These are phyloP conservation scores for Lobosporangium transversale DNA, from an alignment of 192 early-diverging fungal species.

Conservation along the genomic window DNA sequence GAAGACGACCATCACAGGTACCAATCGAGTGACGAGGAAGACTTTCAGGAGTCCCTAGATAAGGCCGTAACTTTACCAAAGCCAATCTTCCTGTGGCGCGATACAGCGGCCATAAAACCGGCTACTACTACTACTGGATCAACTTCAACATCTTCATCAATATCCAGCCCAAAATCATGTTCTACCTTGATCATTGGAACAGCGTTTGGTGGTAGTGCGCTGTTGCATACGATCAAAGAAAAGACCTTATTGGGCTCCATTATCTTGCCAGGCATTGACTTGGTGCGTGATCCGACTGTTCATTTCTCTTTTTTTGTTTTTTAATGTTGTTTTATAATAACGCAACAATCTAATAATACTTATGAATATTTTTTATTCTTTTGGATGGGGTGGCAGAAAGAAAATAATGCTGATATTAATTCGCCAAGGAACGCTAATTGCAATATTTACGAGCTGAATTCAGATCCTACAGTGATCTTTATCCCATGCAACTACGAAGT, in stretches of 20 bases:
- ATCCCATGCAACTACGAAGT: conserved; percentile 45
- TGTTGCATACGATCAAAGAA: conserved; percentile 24
- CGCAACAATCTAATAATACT: too few species aligned
- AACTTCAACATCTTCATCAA: background rate
- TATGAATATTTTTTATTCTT: conserved; percentile 5
- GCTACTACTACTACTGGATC: background rate
- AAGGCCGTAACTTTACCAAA: conserved; percentile 46
- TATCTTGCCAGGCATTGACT: conserved; percentile 27
- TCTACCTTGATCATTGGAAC: conserved; percentile 41
- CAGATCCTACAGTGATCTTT: conserved; percentile 17
- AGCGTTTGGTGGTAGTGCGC: conserved; percentile 27
- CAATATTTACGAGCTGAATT: conserved; percentile 36
- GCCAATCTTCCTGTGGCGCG: conserved; percentile 31
- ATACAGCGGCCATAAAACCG: background rate
- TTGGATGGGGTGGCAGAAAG: conserved; percentile 17
- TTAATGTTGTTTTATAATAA: too few species aligned
- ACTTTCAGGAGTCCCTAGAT: conserved; percentile 30
- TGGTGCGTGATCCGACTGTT: conserved; percentile 9
- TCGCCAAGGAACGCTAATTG: conserved; percentile 34
- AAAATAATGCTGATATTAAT: conserved; percentile 27
- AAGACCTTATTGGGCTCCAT: conserved; percentile 38
- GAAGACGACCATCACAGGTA: conserved; percentile 39
- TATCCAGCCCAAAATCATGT: conserved; percentile 4
- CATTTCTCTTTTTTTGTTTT: too few species aligned
- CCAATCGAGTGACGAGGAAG: conserved; percentile 51